These are phyloP conservation scores for Oemleria cerasiformis DNA, from an alignment of 306 rosid species.

Conservation along the genomic window DNA sequence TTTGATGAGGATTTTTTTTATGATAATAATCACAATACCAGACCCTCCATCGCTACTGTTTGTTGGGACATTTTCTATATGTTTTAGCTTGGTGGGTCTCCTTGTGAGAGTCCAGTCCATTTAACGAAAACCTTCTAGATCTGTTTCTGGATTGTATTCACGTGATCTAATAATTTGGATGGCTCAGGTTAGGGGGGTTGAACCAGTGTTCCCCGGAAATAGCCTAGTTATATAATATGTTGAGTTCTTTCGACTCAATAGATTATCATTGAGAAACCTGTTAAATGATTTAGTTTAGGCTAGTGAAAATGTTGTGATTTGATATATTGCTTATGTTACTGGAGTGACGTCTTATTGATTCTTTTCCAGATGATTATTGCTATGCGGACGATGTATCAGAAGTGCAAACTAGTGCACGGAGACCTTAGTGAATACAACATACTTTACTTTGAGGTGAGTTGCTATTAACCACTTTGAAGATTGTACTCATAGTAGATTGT, in stretches of 20 bases:
- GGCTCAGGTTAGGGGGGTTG: neutral
- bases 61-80: neutral
- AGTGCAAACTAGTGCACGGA: constrained; percentile 91
- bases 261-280: neutral
- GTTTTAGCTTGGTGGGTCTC: neutral
- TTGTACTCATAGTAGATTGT: neutral
- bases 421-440: constrained; percentile 92
- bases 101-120: neutral
- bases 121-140: neutral
- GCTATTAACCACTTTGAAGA: neutral
- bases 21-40: neutral
- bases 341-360: constrained; percentile 4
- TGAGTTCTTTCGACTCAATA: neutral
- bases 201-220: constrained; percentile 4
- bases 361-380: constrained; percentile 60
- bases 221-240: neutral
- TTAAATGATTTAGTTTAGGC: neutral
- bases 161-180: neutral
- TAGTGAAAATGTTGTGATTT: neutral
- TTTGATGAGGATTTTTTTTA: constrained; percentile 1
- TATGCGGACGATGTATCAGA: constrained; percentile 85
- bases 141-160: neutral
- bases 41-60: neutral
- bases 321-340: neutral
- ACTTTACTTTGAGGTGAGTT: constrained; percentile 71